phyloP scores from a whole-genome alignment of 306 rosid species.

The Coriaria nepalensis region DNA sequence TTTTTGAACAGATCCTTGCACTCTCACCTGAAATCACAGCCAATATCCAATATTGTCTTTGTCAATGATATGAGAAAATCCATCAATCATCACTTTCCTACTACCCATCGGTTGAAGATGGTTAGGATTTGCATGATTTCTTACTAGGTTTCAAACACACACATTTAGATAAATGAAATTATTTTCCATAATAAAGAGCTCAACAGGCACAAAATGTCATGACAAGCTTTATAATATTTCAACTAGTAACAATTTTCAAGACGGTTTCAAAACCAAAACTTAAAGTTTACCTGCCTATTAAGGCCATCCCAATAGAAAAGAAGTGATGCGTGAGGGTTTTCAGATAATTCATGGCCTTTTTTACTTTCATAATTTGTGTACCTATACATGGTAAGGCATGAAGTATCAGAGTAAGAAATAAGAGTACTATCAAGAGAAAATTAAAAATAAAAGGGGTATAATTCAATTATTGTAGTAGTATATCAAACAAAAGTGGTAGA shows the following conservation, averaged over 20 bases:
- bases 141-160: too few species aligned
- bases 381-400: constrained; percentile 37
- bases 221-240: background rate
- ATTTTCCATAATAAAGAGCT: background rate
- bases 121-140: too few species aligned
- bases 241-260: background rate
- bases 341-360: constrained; percentile 59
- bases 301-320: constrained; percentile 85
- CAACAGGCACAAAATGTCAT: constrained; percentile 1
- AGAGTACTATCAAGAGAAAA: background rate
- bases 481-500: constrained; percentile 1
- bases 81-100: too few species aligned
- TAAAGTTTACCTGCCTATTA: constrained; percentile 53
- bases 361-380: constrained; percentile 84
- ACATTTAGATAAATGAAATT: too few species aligned
- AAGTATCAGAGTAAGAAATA: constrained; percentile 4
- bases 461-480: constrained; percentile 6
- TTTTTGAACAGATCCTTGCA: constrained; percentile 81
- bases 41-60: constrained; percentile 4
- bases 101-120: too few species aligned
- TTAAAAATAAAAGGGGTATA: background rate
- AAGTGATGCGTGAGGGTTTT: constrained; percentile 78
- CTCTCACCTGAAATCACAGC: constrained; percentile 48
- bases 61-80: background rate
- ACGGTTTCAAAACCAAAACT: constrained; percentile 1